These are phyloP conservation scores for Zasmidium cellare DNA, from an alignment of 2,329 filamentous ascomycete species.

Conservation along the genomic window DNA sequence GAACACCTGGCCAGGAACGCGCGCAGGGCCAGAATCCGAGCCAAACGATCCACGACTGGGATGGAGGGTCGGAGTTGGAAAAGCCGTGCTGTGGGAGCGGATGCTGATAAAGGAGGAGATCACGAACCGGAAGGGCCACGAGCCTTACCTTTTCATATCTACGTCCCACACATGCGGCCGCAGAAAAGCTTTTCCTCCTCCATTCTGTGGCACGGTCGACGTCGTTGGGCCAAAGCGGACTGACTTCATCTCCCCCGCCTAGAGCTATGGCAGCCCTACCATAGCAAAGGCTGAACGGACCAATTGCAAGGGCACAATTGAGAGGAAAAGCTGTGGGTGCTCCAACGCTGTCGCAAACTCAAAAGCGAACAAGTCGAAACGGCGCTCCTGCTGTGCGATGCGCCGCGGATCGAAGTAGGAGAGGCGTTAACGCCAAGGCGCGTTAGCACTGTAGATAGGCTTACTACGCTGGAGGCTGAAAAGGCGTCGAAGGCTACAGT, in stretches of 20 bases:
- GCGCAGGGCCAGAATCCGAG: neutral
- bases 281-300: neutral
- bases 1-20: neutral
- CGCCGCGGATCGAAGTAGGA: neutral
- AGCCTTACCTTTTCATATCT: neutral
- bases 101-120: neutral
- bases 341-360: neutral
- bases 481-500: neutral
- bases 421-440: neutral
- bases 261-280: neutral
- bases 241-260: neutral
- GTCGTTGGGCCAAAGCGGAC: neutral
- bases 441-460: neutral
- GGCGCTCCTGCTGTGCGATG: neutral
- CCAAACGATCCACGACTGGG: neutral
- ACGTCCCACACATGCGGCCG: neutral
- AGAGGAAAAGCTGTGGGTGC: neutral
- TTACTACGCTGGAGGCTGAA: neutral
- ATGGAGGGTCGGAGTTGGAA: neutral
- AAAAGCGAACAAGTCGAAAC: neutral
- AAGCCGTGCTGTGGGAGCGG: neutral
- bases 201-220: neutral
- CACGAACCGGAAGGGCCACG: neutral
- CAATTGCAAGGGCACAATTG: too few relatives aligned
- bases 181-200: too few relatives aligned